Evolutionary conservation across 768 basidiomycete species (phyloP).

Genomic region (Serpula lacrymans): DNA sequence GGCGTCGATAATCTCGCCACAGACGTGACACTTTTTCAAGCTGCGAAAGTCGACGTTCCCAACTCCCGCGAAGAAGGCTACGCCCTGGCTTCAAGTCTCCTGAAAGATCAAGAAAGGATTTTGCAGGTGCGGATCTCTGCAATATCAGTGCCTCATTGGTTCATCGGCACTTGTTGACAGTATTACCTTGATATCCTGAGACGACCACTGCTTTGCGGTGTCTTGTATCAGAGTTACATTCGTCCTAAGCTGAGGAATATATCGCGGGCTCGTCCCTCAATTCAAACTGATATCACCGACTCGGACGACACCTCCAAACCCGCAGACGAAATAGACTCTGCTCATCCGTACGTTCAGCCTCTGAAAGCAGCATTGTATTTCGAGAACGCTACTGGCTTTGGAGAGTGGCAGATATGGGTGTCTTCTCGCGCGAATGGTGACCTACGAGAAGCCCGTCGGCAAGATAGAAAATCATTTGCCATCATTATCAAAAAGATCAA

Average conservation of each 20-base stretch:
- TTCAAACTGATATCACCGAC: too few relatives aligned
- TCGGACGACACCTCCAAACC: too few relatives aligned
- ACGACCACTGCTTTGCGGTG: not conserved
- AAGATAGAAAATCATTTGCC: slow-evolving; percentile 38
- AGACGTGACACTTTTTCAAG: too few relatives aligned
- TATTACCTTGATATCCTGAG: slow-evolving; percentile 2
- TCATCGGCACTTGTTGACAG: too few relatives aligned
- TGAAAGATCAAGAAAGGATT: too few relatives aligned
- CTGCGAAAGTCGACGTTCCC: too few relatives aligned
- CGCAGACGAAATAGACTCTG: slow-evolving; percentile 13
- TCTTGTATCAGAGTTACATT: not conserved
- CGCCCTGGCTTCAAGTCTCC: too few relatives aligned
- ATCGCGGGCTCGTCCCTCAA: too few relatives aligned
- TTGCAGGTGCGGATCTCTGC: too few relatives aligned
- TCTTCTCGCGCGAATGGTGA: slow-evolving; percentile 44
- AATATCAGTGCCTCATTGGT: too few relatives aligned
- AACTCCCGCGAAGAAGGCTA: too few relatives aligned
- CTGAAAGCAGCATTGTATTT: slow-evolving; percentile 57
- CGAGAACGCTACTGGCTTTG: slow-evolving; percentile 50
- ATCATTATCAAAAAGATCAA: slow-evolving; percentile 61
- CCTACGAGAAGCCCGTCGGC: slow-evolving; percentile 41
- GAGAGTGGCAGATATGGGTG: slow-evolving; percentile 53
- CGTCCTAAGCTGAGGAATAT: not conserved
- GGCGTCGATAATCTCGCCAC: too few relatives aligned
- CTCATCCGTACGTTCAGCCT: slow-evolving; percentile 44